phyloP scores from a whole-genome alignment of 495 filamentous ascomycete genomes.

The Hyaloscypha bicolor region DNA sequence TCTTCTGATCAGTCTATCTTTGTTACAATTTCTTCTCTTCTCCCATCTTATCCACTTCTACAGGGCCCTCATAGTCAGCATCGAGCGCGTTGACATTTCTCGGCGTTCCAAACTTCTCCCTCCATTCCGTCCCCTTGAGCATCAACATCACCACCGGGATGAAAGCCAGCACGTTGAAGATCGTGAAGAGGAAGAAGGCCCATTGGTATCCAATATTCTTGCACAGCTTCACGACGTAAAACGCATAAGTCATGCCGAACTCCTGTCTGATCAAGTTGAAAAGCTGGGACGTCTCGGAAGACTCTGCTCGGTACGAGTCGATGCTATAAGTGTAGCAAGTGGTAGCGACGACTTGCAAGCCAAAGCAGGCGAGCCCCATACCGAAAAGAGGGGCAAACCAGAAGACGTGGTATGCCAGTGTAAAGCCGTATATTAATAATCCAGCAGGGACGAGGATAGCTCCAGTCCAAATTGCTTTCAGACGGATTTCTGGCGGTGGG shows the following conservation, averaged over 20 bases:
- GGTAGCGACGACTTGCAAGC: slow-evolving; percentile 37
- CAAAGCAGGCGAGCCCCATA: slow-evolving; percentile 36
- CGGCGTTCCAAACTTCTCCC: slow-evolving; percentile 23
- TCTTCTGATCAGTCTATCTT: neutral
- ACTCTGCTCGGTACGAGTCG: slow-evolving; percentile 40
- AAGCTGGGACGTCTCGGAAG: slow-evolving; percentile 39
- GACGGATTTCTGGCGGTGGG: slow-evolving; percentile 22
- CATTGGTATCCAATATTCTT: slow-evolving; percentile 20
- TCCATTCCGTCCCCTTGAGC: slow-evolving; percentile 23
- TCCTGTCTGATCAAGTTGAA: slow-evolving; percentile 39
- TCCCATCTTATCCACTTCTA: slow-evolving; percentile 4
- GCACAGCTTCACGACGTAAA: slow-evolving; percentile 35
- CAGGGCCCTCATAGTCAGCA: neutral
- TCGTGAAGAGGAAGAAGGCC: slow-evolving; percentile 14
- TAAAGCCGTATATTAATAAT: slow-evolving; percentile 38
- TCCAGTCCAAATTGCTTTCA: slow-evolving; percentile 19
- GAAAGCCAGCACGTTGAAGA: slow-evolving; percentile 26
- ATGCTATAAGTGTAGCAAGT: slow-evolving; percentile 35
- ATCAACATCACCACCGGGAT: slow-evolving; percentile 20
- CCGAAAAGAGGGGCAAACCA: slow-evolving; percentile 35
- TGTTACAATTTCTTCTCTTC: neutral
- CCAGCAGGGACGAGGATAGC: slow-evolving; percentile 26
- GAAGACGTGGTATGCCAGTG: slow-evolving; percentile 33
- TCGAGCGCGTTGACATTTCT: slow-evolving; percentile 13
- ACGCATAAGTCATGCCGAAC: slow-evolving; percentile 39